A percentile compares a stretch with the other conserved stretches of the same genome.
Conservation (phyloP, 2,329 filamentous ascomycete species). For the Colletotrichum truncatum region DNA sequence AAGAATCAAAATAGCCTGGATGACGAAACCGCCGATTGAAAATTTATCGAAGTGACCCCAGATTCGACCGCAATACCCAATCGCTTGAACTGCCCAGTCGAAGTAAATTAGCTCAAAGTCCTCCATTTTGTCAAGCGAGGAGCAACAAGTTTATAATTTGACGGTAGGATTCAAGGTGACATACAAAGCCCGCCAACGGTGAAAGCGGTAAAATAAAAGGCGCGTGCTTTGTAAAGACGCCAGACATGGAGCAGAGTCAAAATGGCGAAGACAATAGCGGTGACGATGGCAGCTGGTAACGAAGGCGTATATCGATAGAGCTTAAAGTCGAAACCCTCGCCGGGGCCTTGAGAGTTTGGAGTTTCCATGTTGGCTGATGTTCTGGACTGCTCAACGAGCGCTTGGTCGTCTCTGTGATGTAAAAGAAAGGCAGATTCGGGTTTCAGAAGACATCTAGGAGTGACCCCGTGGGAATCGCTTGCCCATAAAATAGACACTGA, state of each 20-base stretch:
- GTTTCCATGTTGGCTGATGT: background rate
- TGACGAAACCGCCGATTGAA: slow-evolving; percentile 32
- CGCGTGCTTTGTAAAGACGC: slow-evolving; percentile 11
- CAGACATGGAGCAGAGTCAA: slow-evolving; percentile 15
- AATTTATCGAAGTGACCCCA: slow-evolving; percentile 27
- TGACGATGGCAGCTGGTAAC: slow-evolving; percentile 19
- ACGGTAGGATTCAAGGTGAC: background rate
- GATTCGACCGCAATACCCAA: slow-evolving; percentile 36
- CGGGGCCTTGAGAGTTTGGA: background rate
- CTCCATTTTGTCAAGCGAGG: background rate
- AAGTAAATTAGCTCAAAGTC: background rate
- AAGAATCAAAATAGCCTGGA: slow-evolving; percentile 36
- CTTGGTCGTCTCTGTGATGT: no score
- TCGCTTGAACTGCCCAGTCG: slow-evolving; percentile 28
- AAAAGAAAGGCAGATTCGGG: no score
- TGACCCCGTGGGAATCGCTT: no score
- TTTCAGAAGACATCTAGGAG: no score
- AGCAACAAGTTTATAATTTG: background rate
- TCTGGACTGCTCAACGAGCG: no score
- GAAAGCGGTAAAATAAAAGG: slow-evolving; percentile 30
- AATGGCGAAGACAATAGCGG: slow-evolving; percentile 14
- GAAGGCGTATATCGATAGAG: slow-evolving; percentile 32
- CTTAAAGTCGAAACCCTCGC: slow-evolving; percentile 22
- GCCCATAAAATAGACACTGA: no score
- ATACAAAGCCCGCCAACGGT: slow-evolving; percentile 30